Conservation (phyloP, 805 yeast species). For the Teunomyces pallodes region DNA sequence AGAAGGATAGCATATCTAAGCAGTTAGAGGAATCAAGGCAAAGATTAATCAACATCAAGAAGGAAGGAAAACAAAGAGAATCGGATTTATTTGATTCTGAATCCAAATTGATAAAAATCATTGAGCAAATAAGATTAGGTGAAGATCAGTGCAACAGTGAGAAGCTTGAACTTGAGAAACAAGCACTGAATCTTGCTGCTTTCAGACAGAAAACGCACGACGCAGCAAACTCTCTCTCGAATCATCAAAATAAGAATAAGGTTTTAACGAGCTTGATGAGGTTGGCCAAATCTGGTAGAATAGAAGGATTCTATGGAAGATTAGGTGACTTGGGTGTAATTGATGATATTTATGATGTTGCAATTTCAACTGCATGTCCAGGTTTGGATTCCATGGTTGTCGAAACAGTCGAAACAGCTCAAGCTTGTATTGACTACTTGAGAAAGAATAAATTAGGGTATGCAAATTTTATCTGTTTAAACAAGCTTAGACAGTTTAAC, state of each 20-base stretch:
- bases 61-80: conserved; percentile 51
- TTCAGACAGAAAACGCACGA: conserved; percentile 65
- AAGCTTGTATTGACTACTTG: conserved; percentile 69
- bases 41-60: conserved; percentile 43
- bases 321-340: conserved; percentile 91
- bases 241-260: conserved; percentile 63
- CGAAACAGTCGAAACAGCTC: conserved; percentile 64
- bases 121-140: conserved; percentile 58
- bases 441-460: conserved; percentile 83
- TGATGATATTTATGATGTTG: conserved; percentile 85
- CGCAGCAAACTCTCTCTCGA: conserved; percentile 57
- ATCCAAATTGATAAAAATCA: conserved; percentile 47
- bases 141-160: conserved; percentile 54
- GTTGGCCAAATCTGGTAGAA: conserved; percentile 75
- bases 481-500: conserved; percentile 66
- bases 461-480: conserved; percentile 80
- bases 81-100: conserved; percentile 44
- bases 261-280: conserved; percentile 69
- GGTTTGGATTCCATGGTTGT: conserved; percentile 91
- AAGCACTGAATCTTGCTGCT: conserved; percentile 51
- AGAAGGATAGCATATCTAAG: conserved; percentile 39
- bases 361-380: conserved; percentile 92
- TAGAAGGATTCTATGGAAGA: conserved; percentile 84
- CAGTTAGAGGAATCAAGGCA: conserved; percentile 46
- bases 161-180: conserved; percentile 44